phyloP scores from a whole-genome alignment of 2,329 filamentous ascomycete genomes.

The Arthrobotrys musiformis region DNA sequence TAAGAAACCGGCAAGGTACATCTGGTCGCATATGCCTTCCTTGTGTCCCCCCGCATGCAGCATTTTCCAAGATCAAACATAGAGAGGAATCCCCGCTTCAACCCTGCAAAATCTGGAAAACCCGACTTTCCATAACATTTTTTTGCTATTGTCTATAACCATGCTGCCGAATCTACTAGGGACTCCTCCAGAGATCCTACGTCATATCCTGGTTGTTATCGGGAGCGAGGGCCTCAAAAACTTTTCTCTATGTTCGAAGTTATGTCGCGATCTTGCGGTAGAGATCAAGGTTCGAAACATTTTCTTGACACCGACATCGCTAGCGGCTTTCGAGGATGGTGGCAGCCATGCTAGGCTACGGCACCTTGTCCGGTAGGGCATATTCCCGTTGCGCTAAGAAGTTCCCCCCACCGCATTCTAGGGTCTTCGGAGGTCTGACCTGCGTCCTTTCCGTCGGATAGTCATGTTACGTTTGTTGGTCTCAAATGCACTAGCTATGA shows the following conservation, averaged over 20 bases:
- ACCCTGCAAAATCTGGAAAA: constrained; percentile 10
- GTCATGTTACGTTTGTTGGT: constrained; percentile 21
- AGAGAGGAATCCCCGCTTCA: constrained; percentile 12
- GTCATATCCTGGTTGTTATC: constrained; percentile 14
- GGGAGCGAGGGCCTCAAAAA: constrained; percentile 29
- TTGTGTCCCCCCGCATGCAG: constrained; percentile 17
- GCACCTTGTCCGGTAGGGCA: constrained; percentile 18
- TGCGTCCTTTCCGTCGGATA: constrained; percentile 7
- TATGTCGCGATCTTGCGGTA: constrained; percentile 23
- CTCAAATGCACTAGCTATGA: constrained; percentile 17
- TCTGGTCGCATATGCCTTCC: constrained; percentile 14
- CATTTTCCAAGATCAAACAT: constrained; percentile 20
- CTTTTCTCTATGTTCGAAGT: constrained; percentile 32
- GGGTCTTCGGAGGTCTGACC: constrained; percentile 9
- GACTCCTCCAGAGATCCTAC: constrained; percentile 20
- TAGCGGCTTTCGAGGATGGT: constrained; percentile 23
- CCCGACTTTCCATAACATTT: constrained; percentile 15
- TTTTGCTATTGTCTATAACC: constrained; percentile 6
- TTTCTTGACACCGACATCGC: constrained; percentile 5
- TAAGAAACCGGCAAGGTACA: constrained; percentile 2
- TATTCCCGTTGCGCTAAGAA: constrained; percentile 3
- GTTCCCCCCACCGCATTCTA: not conserved
- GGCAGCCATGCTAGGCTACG: constrained; percentile 9
- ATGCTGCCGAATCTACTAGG: constrained; percentile 12
- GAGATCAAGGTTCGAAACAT: constrained; percentile 10